Evolutionary conservation across 768 basidiomycete genomes (phyloP), one percentile per base, ranked within the genome.

Genomic region (Chalciporus sphaerocephalus): DNA sequence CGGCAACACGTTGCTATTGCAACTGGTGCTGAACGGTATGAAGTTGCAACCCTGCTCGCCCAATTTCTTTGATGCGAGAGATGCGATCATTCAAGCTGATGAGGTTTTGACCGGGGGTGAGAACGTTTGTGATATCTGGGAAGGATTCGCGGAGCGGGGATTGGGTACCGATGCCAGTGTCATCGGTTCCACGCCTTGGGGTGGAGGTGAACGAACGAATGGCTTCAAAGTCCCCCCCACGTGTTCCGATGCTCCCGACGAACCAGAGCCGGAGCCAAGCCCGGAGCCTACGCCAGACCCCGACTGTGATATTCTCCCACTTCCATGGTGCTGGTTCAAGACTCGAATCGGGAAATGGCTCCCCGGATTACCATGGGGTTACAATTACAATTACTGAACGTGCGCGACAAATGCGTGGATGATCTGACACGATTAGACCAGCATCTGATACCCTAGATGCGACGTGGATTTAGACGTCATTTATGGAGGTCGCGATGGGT

Each of bases 1-100:
- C 58, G 94, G 94, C 5, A 98, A 98, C 72, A 82, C 94, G 20
- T 73, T 97, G 44, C 71, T 78, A 30, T 66, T 91, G 10, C 89
- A 91, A 75, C 82, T 97, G 36, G 85, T 96, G 34, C 44, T 98
- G 22, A 84, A 86, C 61, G 93, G 76, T 9, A 95, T 99, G 93
- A 97, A 97, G 76, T 72, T 96, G 35, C 94, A 97, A 62, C 81
- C 85, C 4, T 99, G 95, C 70, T 77, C 85, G 21, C 95, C 95
- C 16, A 76, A 74, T 37, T 94, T 95, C 83, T 88, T 92, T 58
- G 83, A 92, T 45, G 87, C 92, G 15, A 82, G 92, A 48, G 83
- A 86, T 63, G 89, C 92, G 13, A 92, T 95, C 64, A 80, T 95
- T 52, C 83, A 91, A 54, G 93, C 95, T 17, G 95, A 97, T 64